Base-by-base conservation (phyloP, 495 filamentous ascomycete genomes). In the Penicillium lividum region DNA sequence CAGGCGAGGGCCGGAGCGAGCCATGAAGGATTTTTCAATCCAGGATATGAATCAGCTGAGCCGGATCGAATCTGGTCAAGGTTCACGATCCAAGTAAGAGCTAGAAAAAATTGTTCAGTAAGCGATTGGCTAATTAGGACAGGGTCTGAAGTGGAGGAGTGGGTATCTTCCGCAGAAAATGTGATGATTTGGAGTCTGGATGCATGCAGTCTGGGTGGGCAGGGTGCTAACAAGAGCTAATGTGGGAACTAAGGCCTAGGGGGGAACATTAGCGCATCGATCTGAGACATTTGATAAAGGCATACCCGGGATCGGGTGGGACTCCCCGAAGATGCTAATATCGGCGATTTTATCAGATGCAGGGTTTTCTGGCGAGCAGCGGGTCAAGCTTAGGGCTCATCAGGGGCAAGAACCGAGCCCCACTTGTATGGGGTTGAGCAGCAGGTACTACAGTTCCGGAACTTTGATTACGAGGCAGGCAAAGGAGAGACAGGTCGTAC, bases 111-210 rank as follows among this genome's bases (percentile, higher is more conserved):
- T 6, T 40, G 4, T 15, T 4, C 15, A 3, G n/a, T 29, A 47
- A 47, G 44, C 44, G 44, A 47, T 47, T 47, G 44, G 44, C 18
- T 25, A 1, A 47, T 28, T 28, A 29, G 4, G 2, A 28, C 13
- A 28, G 44, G 22, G 44, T 28, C 44, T 4, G 18, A 15, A 47
- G 44, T 25, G 44, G 44, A 40, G 38, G 13, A 15, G 38, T 40
- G 38, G 38, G 38, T 40, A 40, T 47, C 27, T 47, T 18, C 9
- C 27, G 44, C 44, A 47, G 44, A n/a, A 6, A 46, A 46, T 47
- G 44, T 47, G 44, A 47, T 29, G 27, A 15, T 25, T 47, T 13
- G 8, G 27, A 47, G 13, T 47, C 18, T 29, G 18, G 22, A 47
- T 47, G 44, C 44, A 47, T 47, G 11, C 18, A 29, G 27, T 4